Conservation (phyloP, 331 rosid genomes). For the Pyracantha coccinea region DNA sequence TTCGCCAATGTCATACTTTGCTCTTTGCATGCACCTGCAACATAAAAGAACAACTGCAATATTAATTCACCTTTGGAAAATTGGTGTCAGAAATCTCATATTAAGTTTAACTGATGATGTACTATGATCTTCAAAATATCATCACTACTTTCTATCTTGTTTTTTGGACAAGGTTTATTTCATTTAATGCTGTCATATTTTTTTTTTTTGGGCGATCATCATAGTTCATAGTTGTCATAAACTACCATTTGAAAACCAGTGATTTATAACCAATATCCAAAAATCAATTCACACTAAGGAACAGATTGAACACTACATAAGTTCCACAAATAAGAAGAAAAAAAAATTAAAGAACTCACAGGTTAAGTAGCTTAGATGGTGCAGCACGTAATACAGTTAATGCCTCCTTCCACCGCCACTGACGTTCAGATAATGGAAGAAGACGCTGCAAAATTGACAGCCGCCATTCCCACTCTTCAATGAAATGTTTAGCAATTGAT, state of each 20-base stretch:
- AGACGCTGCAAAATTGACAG: constrained; percentile 94
- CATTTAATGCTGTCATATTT: background rate
- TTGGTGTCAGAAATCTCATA: background rate
- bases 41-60: constrained; percentile 8
- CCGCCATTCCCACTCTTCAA: constrained; percentile 99
- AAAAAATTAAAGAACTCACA: constrained; percentile 47
- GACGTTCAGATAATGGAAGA: constrained; percentile 86
- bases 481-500: constrained; percentile 65
- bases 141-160: background rate
- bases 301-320: background rate
- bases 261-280: background rate
- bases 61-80: background rate
- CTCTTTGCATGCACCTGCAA: constrained; percentile 96
- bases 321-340: background rate
- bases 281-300: background rate
- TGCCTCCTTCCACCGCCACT: constrained; percentile 99
- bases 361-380: constrained; percentile 91
- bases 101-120: background rate
- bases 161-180: background rate
- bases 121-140: background rate
- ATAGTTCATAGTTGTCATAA: background rate
- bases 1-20: constrained; percentile 95
- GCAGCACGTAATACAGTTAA: constrained; percentile 89
- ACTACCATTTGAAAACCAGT: background rate
- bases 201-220: background rate